Evolutionary conservation across 2,329 filamentous ascomycete genomes (phyloP), one percentile per base, ranked within the genome.

Genomic region (Phialophora macrospora): DNA sequence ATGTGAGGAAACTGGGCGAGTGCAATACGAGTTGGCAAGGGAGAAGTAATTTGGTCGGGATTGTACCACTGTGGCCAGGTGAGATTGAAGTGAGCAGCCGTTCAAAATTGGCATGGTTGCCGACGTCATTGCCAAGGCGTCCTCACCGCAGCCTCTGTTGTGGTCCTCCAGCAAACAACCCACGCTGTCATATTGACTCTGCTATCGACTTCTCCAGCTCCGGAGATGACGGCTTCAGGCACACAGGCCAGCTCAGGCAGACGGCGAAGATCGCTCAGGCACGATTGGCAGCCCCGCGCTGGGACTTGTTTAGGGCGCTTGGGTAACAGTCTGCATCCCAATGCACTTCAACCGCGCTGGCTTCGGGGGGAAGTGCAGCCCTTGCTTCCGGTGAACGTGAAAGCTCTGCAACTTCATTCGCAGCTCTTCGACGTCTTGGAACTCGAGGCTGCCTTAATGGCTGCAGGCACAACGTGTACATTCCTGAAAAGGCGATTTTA

Each of bases 311-410:
- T 64, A 67, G 65, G 62, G 55, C 57, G 65, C 56, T 61, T 69
- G 62, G 55, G 62, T 52, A 66, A 55, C 64, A 58, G 60, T 67
- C 65, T 66, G 62, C 67, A 62, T 60, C 61, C 38, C 62, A 41
- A 69, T 69, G 67, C 67, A 67, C 62, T 65, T 60, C 54, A 65
- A 61, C 26, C 62, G 65, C 64, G 59, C 62, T 62, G 65, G 63
- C 64, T 64, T 65, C 67, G 64, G 64, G 67, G 65, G 67, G 64
- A 69, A 63, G 55, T 56, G 30, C 38, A 65, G 63, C 65, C 65
- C 67, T 69, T 62, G 46, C 65, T 69, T 67, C 67, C 67, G 67
- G 65, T 12, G 26, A 63, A 17, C 57, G 41, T 51, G 30, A 64
- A 38, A 32, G 38, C 48, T 60, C 64, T 65, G 49, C 46, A 64